Evolutionary conservation across 1,284 basidiomycete species (phyloP).

Genomic region (Cystobasidiaceae sp.): DNA sequence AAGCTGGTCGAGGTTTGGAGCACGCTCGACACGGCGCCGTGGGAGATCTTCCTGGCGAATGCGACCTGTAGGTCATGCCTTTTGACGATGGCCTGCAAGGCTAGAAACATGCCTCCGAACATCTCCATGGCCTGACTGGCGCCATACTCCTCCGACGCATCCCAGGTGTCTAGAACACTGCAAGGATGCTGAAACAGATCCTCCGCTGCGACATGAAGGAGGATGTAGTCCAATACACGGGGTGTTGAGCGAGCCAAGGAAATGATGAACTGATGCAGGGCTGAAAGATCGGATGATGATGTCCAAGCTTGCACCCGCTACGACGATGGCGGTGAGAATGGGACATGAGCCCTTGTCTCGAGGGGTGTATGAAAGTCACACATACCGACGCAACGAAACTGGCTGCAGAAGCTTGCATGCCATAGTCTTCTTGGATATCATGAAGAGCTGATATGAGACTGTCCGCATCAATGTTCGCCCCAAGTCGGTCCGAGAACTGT

Average conservation of each 20-base stretch:
- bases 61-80: not conserved
- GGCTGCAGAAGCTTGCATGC: not conserved
- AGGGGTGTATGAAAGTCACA: too few species aligned
- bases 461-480: too few species aligned
- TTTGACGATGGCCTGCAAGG: not conserved
- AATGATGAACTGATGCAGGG: not conserved
- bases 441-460: not conserved
- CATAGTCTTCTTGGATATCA: not conserved
- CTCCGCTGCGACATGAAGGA: not conserved
- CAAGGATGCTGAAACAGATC: not conserved
- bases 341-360: too few species aligned
- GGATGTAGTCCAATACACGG: not conserved
- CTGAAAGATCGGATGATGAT: slow-evolving; percentile 2
- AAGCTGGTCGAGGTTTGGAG: not conserved
- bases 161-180: not conserved
- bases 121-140: slow-evolving; percentile 18
- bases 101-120: slow-evolving; percentile 9
- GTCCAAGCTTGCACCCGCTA: slow-evolving; percentile 4
- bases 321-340: not conserved
- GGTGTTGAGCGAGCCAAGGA: not conserved
- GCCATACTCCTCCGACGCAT: slow-evolving; percentile 12
- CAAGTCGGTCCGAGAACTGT: too few species aligned
- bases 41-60: not conserved
- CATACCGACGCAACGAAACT: not conserved
- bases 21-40: not conserved